A percentile compares a stretch with the other conserved stretches of the same genome.
Evolutionary conservation across 2,329 filamentous ascomycete species (phyloP).

Genomic region (Monosporascus sp.): DNA sequence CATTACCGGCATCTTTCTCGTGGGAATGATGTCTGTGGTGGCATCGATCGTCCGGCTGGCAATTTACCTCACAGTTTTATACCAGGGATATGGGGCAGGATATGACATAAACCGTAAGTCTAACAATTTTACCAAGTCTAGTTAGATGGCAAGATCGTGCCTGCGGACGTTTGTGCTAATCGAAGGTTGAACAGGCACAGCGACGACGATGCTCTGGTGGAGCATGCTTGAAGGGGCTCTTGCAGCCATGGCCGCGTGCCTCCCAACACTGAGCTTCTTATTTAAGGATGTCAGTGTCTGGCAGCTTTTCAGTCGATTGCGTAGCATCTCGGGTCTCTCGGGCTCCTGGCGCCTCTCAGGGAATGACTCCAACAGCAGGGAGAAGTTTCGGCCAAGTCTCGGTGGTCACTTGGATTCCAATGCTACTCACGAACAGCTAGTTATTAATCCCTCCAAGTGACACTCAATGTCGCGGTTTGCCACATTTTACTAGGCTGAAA

Average conservation of each 20-base stretch:
- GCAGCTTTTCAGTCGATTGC: not conserved
- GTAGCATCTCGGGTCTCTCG: not conserved
- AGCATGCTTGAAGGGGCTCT: not conserved
- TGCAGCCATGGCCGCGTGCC: not conserved
- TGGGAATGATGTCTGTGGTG: constrained; percentile 1
- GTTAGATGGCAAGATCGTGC: not conserved
- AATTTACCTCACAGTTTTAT: not conserved
- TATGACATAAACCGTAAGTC: not conserved
- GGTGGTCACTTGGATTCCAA: not conserved
- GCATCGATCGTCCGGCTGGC: not conserved
- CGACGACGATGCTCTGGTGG: not conserved
- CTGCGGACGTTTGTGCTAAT: not conserved
- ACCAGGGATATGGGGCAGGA: not conserved
- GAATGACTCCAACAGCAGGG: not conserved
- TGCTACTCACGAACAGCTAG: not conserved
- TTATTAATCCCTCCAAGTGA: too few species aligned
- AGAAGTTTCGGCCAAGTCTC: not conserved
- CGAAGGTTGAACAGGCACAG: not conserved
- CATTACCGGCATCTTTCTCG: constrained; percentile 1
- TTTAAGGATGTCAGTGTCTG: not conserved
- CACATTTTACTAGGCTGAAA: too few species aligned
- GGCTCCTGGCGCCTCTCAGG: not conserved
- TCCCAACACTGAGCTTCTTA: not conserved
- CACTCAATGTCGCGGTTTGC: too few species aligned
- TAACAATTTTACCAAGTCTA: not conserved